A percentile compares a stretch with the other conserved stretches of the same genome.
These are phyloP conservation scores for Corynespora cassiicola DNA, from an alignment of 2,329 filamentous ascomycete genomes.

Conservation along the genomic window DNA sequence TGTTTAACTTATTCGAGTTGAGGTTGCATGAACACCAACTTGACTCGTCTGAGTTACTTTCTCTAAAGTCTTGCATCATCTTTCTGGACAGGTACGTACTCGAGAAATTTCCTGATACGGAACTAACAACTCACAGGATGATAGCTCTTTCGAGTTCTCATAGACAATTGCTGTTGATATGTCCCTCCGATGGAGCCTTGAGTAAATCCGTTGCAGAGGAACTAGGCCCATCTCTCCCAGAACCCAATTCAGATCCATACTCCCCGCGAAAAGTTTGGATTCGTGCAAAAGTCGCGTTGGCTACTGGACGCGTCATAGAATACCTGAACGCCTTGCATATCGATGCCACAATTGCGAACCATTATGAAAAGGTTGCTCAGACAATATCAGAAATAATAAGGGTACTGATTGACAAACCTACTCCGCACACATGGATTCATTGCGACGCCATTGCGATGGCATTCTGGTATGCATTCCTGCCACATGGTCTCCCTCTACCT, in stretches of 20 bases:
- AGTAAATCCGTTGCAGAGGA: conserved; percentile 1
- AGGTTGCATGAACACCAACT: too few species aligned
- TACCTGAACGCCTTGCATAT: conserved; percentile 9
- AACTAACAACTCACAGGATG: too few species aligned
- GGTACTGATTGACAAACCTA: conserved; percentile 16
- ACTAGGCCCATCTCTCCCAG: conserved; percentile 5
- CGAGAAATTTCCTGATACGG: too few species aligned
- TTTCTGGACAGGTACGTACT: too few species aligned
- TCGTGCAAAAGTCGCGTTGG: conserved; percentile 13
- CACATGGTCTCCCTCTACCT: background rate
- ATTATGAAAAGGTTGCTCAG: conserved; percentile 13
- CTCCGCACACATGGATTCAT: conserved; percentile 17
- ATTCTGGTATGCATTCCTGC: conserved; percentile 9
- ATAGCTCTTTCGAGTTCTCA: too few species aligned
- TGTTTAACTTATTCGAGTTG: conserved; percentile 9
- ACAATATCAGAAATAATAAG: conserved; percentile 8
- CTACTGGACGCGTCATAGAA: conserved; percentile 12
- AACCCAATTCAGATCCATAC: conserved; percentile 5
- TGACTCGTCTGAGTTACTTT: too few species aligned
- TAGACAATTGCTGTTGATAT: too few species aligned
- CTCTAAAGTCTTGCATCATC: too few species aligned
- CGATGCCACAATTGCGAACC: background rate
- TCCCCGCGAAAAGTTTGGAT: conserved; percentile 18
- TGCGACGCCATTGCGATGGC: conserved; percentile 20
- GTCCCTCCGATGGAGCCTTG: too few species aligned